phyloP scores from a whole-genome alignment of 2,329 filamentous ascomycete genomes.

The Monosporascus sp. region DNA sequence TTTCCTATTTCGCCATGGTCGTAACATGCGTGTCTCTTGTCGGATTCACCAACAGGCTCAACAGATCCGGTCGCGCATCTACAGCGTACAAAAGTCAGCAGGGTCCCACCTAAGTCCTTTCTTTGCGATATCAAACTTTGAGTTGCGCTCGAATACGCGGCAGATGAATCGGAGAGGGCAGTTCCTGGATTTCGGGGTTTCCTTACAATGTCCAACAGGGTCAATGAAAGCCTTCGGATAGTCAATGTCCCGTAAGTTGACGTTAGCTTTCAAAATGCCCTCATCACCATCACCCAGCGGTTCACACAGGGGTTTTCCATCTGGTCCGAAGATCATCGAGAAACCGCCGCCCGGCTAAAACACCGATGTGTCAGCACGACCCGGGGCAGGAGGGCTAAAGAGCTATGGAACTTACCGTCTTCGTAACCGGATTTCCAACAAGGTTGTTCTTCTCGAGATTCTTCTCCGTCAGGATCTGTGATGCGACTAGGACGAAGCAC shows the following conservation, averaged over 20 bases:
- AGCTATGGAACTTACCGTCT: slow-evolving; percentile 19
- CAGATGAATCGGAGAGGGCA: not conserved
- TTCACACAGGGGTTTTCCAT: slow-evolving; percentile 40
- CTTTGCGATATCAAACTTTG: not conserved
- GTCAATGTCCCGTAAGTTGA: slow-evolving; percentile 40
- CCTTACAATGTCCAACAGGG: slow-evolving; percentile 24
- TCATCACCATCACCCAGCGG: slow-evolving; percentile 34
- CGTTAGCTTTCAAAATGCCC: slow-evolving; percentile 43
- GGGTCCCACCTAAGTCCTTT: not conserved
- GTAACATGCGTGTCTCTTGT: slow-evolving; percentile 20
- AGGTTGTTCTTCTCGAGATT: slow-evolving; percentile 34
- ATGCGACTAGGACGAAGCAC: slow-evolving; percentile 34
- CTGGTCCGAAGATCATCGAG: slow-evolving; percentile 46
- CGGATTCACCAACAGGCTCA: slow-evolving; percentile 34
- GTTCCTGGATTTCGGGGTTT: not conserved
- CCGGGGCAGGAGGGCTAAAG: not conserved
- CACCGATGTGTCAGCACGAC: slow-evolving; percentile 9
- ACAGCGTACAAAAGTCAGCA: not conserved
- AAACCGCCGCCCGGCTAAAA: slow-evolving; percentile 36
- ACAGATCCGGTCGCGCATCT: slow-evolving; percentile 33
- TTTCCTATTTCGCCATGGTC: slow-evolving; percentile 3
- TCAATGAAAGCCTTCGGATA: slow-evolving; percentile 34
- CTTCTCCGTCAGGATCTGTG: slow-evolving; percentile 34
- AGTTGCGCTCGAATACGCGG: slow-evolving; percentile 3
- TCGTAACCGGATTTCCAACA: slow-evolving; percentile 30